Evolutionary conservation across 139 green algal genomes (phyloP).

Genomic region (Closterium sp.): DNA sequence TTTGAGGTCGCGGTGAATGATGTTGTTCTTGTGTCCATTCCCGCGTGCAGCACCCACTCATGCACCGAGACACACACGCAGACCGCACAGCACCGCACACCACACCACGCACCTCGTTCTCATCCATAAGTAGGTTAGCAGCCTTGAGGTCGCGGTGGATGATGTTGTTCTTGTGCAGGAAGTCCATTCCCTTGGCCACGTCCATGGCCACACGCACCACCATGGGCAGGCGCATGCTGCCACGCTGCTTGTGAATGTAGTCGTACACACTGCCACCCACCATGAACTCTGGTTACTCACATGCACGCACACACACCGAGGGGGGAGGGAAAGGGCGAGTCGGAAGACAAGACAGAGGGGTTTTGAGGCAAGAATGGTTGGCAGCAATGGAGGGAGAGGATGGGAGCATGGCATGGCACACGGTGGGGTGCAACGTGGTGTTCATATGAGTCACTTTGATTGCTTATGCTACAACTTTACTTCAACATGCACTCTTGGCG

Average conservation of each 20-base stretch:
- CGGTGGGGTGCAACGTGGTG: too few species aligned
- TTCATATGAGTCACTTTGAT: too few species aligned
- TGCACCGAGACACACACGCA: too few species aligned
- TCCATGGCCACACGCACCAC: conserved; percentile 84
- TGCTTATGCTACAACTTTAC: not conserved
- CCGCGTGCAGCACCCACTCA: conserved; percentile 71
- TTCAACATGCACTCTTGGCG: not conserved
- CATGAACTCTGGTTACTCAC: conserved; percentile 85
- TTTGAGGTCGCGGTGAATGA: conserved; percentile 91
- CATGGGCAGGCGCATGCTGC: conserved; percentile 62
- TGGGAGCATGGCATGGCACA: not conserved
- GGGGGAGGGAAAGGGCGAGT: too few species aligned
- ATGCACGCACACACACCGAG: not conserved
- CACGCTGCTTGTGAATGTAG: conserved; percentile 73
- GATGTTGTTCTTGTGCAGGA: conserved; percentile 97
- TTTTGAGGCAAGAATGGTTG: too few species aligned
- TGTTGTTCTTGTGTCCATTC: conserved; percentile 91
- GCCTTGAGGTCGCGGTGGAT: conserved; percentile 90
- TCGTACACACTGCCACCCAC: conserved; percentile 90
- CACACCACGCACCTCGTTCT: conserved; percentile 67
- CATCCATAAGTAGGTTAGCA: conserved; percentile 97
- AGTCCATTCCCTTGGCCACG: conserved; percentile 93
- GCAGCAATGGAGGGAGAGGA: not conserved
- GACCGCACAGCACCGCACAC: not conserved
- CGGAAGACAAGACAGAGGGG: not conserved